phyloP scores from a whole-genome alignment of 371 early-diverging fungal genomes.

The Syncephalastrum contaminatum region DNA sequence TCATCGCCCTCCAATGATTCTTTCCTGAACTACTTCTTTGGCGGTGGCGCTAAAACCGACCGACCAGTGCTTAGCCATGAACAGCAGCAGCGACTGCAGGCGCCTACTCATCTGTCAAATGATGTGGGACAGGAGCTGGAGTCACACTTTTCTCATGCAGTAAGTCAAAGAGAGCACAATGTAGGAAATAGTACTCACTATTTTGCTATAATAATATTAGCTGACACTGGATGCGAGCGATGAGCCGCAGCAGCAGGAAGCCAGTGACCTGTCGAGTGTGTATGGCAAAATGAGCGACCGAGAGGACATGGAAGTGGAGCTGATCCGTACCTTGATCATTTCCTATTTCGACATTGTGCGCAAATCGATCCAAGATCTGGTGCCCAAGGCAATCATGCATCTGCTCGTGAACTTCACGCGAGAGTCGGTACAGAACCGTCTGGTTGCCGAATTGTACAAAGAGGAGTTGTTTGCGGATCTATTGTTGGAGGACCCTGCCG shows the following conservation, averaged over 20 bases:
- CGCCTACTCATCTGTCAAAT: neutral
- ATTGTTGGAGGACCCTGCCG: constrained; percentile 75
- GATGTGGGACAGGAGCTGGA: constrained; percentile 10
- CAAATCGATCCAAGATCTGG: constrained; percentile 83
- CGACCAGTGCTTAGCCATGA: constrained; percentile 10
- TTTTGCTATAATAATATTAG: neutral
- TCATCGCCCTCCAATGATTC: constrained; percentile 20
- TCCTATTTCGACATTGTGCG: constrained; percentile 88
- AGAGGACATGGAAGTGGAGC: constrained; percentile 79
- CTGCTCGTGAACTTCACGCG: constrained; percentile 76
- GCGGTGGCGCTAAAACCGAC: constrained; percentile 30
- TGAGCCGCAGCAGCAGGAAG: too few species aligned
- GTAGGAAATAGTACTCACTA: neutral
- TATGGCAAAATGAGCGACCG: constrained; percentile 44
- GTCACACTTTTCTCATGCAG: constrained; percentile 8
- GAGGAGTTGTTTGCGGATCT: constrained; percentile 71
- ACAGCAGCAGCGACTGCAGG: neutral
- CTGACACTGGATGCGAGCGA: too few species aligned
- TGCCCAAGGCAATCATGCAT: constrained; percentile 94
- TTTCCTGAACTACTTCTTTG: constrained; percentile 74
- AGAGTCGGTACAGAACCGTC: constrained; percentile 76
- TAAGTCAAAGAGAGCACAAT: neutral
- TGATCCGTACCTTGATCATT: constrained; percentile 79
- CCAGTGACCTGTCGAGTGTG: too few species aligned
- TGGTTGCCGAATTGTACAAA: constrained; percentile 84